A percentile compares a stretch with the other conserved stretches of the same genome.
Conservation (phyloP, 73 alveolate genomes). For the Stentor coeruleus region DNA sequence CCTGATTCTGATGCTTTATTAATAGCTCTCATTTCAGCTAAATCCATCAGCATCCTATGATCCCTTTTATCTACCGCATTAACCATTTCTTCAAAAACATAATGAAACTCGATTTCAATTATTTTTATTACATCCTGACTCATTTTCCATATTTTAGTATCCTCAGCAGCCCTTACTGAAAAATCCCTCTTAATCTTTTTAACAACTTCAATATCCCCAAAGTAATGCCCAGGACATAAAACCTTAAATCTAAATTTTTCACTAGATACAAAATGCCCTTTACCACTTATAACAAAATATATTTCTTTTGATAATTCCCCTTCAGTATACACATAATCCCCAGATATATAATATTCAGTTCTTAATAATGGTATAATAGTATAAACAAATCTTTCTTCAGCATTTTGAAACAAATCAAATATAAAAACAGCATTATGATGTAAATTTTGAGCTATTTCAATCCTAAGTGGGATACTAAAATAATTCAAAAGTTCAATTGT, state of each 20-base stretch:
- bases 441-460: slow-evolving; percentile 38
- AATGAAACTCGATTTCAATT: not conserved
- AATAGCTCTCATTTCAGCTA: not conserved
- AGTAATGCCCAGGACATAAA: not conserved
- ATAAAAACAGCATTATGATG: slow-evolving; percentile 36
- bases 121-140: not conserved
- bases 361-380: slow-evolving; percentile 54
- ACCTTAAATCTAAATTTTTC: not conserved
- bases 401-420: slow-evolving; percentile 33
- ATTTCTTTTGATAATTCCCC: slow-evolving; percentile 27
- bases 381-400: slow-evolving; percentile 44
- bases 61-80: not conserved
- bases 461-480: not conserved
- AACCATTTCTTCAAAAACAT: not conserved
- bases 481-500: not conserved
- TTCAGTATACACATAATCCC: slow-evolving; percentile 43
- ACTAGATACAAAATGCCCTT: not conserved
- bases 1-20: not conserved
- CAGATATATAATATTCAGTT: slow-evolving; percentile 34
- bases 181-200: not conserved
- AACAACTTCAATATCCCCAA: slow-evolving; percentile 30
- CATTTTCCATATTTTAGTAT: not conserved
- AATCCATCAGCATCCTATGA: not conserved
- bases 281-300: slow-evolving; percentile 21
- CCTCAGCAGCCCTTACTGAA: not conserved